phyloP scores from a whole-genome alignment of 768 basidiomycete genomes.

The Filobasidium floriforme region DNA sequence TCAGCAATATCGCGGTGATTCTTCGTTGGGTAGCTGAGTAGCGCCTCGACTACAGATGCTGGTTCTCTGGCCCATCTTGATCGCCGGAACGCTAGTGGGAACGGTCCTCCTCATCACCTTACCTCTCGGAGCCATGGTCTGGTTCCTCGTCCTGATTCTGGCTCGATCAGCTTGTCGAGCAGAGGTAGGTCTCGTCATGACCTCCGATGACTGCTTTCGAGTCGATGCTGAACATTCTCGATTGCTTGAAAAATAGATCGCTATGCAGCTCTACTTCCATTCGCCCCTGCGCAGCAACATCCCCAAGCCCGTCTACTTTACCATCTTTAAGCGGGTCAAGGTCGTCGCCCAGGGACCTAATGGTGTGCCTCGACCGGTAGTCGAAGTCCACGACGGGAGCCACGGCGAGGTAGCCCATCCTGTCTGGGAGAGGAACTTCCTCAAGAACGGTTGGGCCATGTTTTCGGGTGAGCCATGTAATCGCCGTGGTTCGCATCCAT shows the following conservation, averaged over 20 bases:
- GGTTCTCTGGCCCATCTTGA: slow-evolving; percentile 40
- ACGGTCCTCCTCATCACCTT: slow-evolving; percentile 42
- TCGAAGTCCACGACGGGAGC: slow-evolving; percentile 19
- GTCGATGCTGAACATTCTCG: neutral
- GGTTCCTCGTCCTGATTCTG: slow-evolving; percentile 43
- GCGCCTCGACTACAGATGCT: slow-evolving; percentile 28
- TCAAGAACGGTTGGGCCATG: slow-evolving; percentile 43
- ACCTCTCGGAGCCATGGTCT: slow-evolving; percentile 40
- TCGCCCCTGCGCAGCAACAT: slow-evolving; percentile 25
- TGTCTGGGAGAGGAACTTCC: slow-evolving; percentile 40
- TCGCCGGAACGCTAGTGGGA: slow-evolving; percentile 42
- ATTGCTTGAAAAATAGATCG: slow-evolving; percentile 25
- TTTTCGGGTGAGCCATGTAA: slow-evolving; percentile 18
- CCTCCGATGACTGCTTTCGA: neutral
- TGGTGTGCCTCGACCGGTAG: slow-evolving; percentile 22
- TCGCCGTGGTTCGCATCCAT: neutral
- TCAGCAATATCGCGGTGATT: neutral
- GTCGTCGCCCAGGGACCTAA: slow-evolving; percentile 16
- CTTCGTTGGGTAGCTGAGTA: neutral
- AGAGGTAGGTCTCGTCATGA: slow-evolving; percentile 30
- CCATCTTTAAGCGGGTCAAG: slow-evolving; percentile 40
- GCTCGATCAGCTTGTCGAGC: slow-evolving; percentile 40
- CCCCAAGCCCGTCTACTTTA: slow-evolving; percentile 31
- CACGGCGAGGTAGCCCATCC: slow-evolving; percentile 12
- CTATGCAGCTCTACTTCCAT: slow-evolving; percentile 41